A percentile compares a stretch with the other conserved stretches of the same genome.
Evolutionary conservation across 768 basidiomycete genomes (phyloP).

Genomic region (Tulasnella sp.): DNA sequence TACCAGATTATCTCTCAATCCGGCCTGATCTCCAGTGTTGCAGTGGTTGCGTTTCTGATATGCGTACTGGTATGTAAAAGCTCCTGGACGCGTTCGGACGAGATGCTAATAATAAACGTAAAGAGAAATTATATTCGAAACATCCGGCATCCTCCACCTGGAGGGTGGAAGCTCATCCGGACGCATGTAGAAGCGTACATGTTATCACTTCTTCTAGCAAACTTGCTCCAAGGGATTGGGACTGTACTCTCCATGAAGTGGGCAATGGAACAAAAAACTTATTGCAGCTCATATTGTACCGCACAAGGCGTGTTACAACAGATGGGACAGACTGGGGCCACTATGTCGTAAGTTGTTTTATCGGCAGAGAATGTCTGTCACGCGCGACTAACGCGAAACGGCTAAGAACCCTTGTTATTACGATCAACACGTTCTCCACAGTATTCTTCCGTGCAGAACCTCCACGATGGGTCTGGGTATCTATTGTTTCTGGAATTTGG

Average conservation of each 20-base stretch:
- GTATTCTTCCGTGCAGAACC: constrained; percentile 8
- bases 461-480: constrained; percentile 8
- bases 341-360: constrained; percentile 7
- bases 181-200: constrained; percentile 13
- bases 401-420: constrained; percentile 10
- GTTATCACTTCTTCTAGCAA: constrained; percentile 1
- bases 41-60: constrained; percentile 1
- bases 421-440: constrained; percentile 11
- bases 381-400: background rate
- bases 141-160: constrained; percentile 4
- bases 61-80: background rate
- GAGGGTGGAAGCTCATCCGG: constrained; percentile 9
- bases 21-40: constrained; percentile 7
- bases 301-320: constrained; percentile 10
- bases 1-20: constrained; percentile 10
- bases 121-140: constrained; percentile 13
- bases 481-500: constrained; percentile 12
- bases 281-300: constrained; percentile 11
- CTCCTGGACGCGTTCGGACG: background rate
- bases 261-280: background rate
- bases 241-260: constrained; percentile 2
- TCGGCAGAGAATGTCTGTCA: background rate
- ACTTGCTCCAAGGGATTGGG: constrained; percentile 7
- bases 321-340: constrained; percentile 7
- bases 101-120: background rate